Conservation (phyloP, 192 early-diverging fungal species). For the Umbelopsis sp. region DNA sequence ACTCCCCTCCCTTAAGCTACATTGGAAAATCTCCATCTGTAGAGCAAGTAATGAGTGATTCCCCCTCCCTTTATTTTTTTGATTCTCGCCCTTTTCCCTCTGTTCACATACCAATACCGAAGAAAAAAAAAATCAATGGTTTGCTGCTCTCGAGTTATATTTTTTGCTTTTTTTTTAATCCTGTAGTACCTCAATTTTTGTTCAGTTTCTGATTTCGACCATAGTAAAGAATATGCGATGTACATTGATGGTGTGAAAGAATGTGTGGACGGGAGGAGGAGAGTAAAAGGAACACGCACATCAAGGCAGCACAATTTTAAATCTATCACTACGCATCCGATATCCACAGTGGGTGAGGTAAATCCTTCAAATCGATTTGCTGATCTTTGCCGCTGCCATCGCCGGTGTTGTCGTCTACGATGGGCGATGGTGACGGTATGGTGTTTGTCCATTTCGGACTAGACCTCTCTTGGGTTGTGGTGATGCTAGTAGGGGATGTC, state of each 20-base stretch:
- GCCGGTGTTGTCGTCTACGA: not conserved
- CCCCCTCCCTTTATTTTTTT: no score
- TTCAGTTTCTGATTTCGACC: not conserved
- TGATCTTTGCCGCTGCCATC: not conserved
- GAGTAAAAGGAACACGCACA: no score
- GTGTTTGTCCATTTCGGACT: not conserved
- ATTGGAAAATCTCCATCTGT: no score
- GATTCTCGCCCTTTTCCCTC: no score
- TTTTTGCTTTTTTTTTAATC: not conserved
- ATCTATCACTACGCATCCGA: conserved; percentile 4
- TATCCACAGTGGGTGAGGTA: conserved; percentile 12
- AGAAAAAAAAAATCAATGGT: no score
- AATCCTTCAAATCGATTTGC: conserved; percentile 7
- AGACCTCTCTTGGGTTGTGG: not conserved
- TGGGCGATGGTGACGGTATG: no score
- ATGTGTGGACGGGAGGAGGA: not conserved
- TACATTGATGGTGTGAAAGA: not conserved
- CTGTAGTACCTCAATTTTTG: not conserved
- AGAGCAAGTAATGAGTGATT: not conserved
- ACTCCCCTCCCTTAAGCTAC: no score
- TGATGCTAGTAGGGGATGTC: not conserved
- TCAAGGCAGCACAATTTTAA: not conserved
- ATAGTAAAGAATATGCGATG: conserved; percentile 7
- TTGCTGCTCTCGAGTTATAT: no score
- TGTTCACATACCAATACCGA: no score